Evolutionary conservation across 163 green algal species (phyloP).

Genomic region (Chlorella variabilis): DNA sequence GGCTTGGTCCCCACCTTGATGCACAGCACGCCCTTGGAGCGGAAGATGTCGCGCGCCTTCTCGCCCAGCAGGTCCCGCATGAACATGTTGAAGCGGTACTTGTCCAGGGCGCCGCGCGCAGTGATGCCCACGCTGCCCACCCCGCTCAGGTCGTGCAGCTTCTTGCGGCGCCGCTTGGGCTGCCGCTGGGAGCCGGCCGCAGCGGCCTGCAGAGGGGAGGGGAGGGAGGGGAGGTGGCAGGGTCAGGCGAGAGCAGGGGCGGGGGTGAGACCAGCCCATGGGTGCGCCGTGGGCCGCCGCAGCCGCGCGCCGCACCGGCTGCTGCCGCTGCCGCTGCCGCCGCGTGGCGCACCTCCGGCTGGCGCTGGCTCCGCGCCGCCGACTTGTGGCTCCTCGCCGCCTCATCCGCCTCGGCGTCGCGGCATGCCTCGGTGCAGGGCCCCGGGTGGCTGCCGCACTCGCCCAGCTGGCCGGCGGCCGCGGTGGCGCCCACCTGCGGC

Average conservation of each 20-base stretch:
- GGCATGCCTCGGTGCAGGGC: constrained; percentile 52
- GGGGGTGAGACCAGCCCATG: not conserved
- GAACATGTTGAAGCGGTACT: constrained; percentile 89
- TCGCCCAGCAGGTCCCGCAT: constrained; percentile 84
- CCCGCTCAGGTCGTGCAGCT: constrained; percentile 77
- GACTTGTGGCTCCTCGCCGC: not conserved
- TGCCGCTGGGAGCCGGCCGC: constrained; percentile 16
- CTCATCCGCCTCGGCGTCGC: constrained; percentile 3
- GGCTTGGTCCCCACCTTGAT: constrained; percentile 82
- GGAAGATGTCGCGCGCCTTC: constrained; percentile 88
- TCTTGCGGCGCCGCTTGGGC: constrained; percentile 57
- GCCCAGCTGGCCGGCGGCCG: not conserved
- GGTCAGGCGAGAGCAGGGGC: too few species aligned
- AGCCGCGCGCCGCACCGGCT: too few species aligned
- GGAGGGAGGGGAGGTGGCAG: too few species aligned
- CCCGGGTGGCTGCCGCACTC: constrained; percentile 57
- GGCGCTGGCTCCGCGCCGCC: not conserved
- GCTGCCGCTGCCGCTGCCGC: too few species aligned
- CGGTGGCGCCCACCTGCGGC: too few species aligned
- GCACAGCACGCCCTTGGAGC: constrained; percentile 86
- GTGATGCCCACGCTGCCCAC: constrained; percentile 82
- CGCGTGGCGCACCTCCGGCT: not conserved
- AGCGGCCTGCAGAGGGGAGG: not conserved
- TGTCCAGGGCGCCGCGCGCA: constrained; percentile 75
- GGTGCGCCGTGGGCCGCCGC: too few species aligned